Percentiles rank a stretch among this genome's conserved stretches.
Conservation (phyloP, 2,329 filamentous ascomycete species). For the Aphanocladium album region DNA sequence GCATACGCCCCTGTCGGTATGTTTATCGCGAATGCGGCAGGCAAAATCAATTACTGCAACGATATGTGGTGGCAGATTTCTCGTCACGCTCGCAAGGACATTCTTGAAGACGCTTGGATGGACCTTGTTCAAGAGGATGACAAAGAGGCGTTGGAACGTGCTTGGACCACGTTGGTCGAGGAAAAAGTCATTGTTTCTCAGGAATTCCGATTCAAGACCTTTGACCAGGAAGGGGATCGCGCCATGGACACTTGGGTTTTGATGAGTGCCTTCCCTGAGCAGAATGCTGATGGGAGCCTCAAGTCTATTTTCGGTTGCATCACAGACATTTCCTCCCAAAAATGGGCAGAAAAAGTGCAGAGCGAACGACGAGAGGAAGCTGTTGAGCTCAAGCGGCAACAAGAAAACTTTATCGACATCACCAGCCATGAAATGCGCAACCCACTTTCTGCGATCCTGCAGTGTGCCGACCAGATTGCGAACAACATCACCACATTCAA, state of each 20-base stretch:
- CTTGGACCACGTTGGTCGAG: slow-evolving; percentile 59
- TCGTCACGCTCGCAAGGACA: slow-evolving; percentile 54
- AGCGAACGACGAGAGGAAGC: slow-evolving; percentile 74
- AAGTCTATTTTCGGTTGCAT: slow-evolving; percentile 77
- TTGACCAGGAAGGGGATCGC: slow-evolving; percentile 56
- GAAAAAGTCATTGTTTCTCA: slow-evolving; percentile 61
- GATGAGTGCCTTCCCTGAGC: slow-evolving; percentile 72
- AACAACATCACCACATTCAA: slow-evolving; percentile 43
- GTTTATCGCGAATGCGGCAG: slow-evolving; percentile 71
- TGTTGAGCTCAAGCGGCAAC: slow-evolving; percentile 69
- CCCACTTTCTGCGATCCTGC: slow-evolving; percentile 67
- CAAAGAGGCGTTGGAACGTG: slow-evolving; percentile 47
- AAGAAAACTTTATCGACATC: slow-evolving; percentile 69
- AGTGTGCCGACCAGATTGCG: slow-evolving; percentile 70
- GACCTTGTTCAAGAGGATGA: slow-evolving; percentile 66
- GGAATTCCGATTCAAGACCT: slow-evolving; percentile 70
- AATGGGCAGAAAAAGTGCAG: slow-evolving; percentile 77
- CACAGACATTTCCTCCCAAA: slow-evolving; percentile 81
- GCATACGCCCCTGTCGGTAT: slow-evolving; percentile 80
- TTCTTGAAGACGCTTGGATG: slow-evolving; percentile 64
- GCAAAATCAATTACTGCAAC: slow-evolving; percentile 74
- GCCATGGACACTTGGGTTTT: slow-evolving; percentile 69
- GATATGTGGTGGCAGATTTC: slow-evolving; percentile 74
- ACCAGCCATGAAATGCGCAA: slow-evolving; percentile 75
- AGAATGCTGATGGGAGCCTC: slow-evolving; percentile 55